Percentiles rank a stretch among this genome's conserved stretches.
These are phyloP conservation scores for Aspergillus hancockii DNA, from an alignment of 495 filamentous ascomycete species.

Conservation along the genomic window DNA sequence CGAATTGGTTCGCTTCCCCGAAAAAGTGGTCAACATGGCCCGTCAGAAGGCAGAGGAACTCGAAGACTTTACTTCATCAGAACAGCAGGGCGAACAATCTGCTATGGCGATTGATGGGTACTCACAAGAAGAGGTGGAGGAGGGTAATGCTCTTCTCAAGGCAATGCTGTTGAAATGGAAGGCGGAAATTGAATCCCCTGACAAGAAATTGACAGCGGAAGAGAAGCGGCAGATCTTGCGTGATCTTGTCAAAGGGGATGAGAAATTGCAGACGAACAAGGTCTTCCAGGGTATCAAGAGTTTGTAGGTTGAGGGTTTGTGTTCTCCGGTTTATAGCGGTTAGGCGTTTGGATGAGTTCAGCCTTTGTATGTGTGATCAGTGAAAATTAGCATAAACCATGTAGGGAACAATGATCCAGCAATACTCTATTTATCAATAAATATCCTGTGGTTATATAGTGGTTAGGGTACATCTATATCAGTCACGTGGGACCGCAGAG, in stretches of 20 bases:
- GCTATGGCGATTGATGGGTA: conserved; percentile 53
- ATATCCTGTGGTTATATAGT: background rate
- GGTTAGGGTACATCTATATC: conserved; percentile 3
- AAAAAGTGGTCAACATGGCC: conserved; percentile 97
- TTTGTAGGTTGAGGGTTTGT: conserved; percentile 49
- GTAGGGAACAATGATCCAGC: background rate
- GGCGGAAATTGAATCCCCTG: conserved; percentile 65
- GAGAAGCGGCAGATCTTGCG: conserved; percentile 79
- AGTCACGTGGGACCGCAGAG: conserved; percentile 16
- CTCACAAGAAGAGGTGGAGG: conserved; percentile 82
- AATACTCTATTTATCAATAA: background rate
- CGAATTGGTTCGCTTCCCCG: conserved; percentile 95
- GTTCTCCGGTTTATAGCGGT: background rate
- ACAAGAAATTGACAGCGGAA: conserved; percentile 61
- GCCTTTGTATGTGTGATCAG: background rate
- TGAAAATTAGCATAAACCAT: background rate
- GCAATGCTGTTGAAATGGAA: conserved; percentile 88
- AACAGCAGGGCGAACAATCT: conserved; percentile 61
- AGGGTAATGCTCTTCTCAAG: conserved; percentile 86
- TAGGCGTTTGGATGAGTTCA: background rate
- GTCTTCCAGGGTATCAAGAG: conserved; percentile 89
- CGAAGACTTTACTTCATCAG: conserved; percentile 76
- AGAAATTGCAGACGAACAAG: conserved; percentile 73
- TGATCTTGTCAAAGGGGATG: conserved; percentile 72
- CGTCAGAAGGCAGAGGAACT: conserved; percentile 97